Evolutionary conservation across 805 yeast genomes (phyloP), one percentile per base, ranked within the genome.

Genomic region (Lipomyces yamanashiensis): DNA sequence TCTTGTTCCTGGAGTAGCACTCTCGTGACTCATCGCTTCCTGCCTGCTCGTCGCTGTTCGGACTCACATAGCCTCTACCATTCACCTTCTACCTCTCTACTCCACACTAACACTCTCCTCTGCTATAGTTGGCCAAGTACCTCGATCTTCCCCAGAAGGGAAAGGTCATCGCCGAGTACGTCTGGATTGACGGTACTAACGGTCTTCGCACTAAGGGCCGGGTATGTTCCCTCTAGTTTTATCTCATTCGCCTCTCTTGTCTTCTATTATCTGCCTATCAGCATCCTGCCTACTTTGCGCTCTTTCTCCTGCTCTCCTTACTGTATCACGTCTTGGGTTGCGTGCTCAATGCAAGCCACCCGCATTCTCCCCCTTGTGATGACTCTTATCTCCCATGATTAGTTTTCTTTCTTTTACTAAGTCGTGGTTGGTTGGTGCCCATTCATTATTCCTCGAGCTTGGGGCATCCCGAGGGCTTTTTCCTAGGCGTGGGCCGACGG

Each of bases 151-250:
- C 87, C 78, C 98, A 92, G 83, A 84, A 86, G 72, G 97, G 96
- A 69, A 83, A 82, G 74, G 82, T 93, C 70, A 84, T 95, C 71
- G 99, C 99, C 68, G 99, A 95, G 80, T 95, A 95, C 82, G 87
- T 95, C 78, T 95, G 99, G 99, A 88, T 95, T 72, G 99, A 95
- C 77, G 90, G 96, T 71, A 84, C 88, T 70, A 96, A 96, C 76
- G 85, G 87, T 74, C 78, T 92, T 73, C 90, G 99, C 82, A 90
- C 98, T 67, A 95, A 95, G 83, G 92, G 97, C 80, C 89, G 50
- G 54, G 69, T 66, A 57, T 21, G 67, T 59, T 19, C 47, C n/a
- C 43, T 15, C 23, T 33, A 17, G 21, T 23, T 34, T 12, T 52
- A 9, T 54, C 17, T 43, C 5, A n/a, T 5, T 28, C 28, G 28